Evolutionary conservation across 345 rosid species (phyloP).

Genomic region (Hibiscus tridactylites): DNA sequence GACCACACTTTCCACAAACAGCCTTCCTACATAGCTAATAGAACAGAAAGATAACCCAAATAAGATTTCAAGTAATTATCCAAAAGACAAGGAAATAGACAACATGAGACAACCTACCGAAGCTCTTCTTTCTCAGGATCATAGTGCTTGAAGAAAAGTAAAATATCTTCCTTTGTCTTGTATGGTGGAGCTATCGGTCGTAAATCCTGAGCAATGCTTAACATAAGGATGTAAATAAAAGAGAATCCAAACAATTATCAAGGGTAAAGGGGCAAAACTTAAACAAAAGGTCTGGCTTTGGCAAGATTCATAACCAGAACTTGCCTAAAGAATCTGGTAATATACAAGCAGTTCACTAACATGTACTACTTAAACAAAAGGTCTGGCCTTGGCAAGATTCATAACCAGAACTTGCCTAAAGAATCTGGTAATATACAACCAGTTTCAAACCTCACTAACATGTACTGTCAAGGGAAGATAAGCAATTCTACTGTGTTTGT

Average conservation of each 20-base stretch:
- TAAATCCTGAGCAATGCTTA: constrained; percentile 33
- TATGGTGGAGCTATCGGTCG: constrained; percentile 43
- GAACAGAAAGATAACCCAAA: constrained; percentile 1
- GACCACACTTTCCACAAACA: constrained; percentile 49
- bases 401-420: not conserved
- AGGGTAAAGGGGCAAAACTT: not conserved
- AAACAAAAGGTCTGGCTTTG: not conserved
- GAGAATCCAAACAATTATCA: not conserved
- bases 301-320: not conserved
- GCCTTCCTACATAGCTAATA: constrained; percentile 54
- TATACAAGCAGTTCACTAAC: not conserved
- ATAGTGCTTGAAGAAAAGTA: constrained; percentile 67
- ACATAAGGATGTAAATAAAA: too few relatives aligned
- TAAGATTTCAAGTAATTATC: not conserved
- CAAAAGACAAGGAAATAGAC: not conserved
- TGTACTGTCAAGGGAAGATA: not conserved
- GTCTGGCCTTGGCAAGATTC: not conserved
- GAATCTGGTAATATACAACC: not conserved
- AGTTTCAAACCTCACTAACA: not conserved
- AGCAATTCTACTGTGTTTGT: not conserved
- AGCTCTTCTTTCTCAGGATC: constrained; percentile 58
- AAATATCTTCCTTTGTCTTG: constrained; percentile 56
- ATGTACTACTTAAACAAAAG: not conserved
- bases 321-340: not conserved
- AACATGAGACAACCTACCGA: constrained; percentile 24